phyloP scores from a whole-genome alignment of 2,329 filamentous ascomycete genomes.

The Ophiostoma ips region DNA sequence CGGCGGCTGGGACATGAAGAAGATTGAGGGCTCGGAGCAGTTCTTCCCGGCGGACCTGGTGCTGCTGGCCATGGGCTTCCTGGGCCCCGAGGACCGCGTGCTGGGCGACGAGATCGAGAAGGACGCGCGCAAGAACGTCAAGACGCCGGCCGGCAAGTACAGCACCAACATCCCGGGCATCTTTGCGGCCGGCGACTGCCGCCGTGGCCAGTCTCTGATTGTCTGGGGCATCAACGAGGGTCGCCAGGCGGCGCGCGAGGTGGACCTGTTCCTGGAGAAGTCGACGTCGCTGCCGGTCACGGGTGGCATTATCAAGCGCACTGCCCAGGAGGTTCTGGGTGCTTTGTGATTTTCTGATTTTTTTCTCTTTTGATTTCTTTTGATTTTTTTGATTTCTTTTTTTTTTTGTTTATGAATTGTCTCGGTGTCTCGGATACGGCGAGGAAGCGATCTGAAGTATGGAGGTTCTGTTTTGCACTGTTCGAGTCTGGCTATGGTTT shows the following conservation, averaged over 20 bases:
- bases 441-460: conserved; percentile 1
- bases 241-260: conserved; percentile 79
- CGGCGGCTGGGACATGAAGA: conserved; percentile 98
- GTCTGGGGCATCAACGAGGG: conserved; percentile 86
- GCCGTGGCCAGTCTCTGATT: conserved; percentile 48
- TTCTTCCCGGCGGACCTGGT: conserved; percentile 96
- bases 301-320: conserved; percentile 80
- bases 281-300: conserved; percentile 54
- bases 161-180: conserved; percentile 76
- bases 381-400: background rate
- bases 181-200: conserved; percentile 90
- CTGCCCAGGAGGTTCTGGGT: conserved; percentile 28
- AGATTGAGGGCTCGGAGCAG: conserved; percentile 80
- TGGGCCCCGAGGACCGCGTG: conserved; percentile 80
- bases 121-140: conserved; percentile 88
- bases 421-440: conserved; percentile 4
- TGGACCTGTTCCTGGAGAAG: conserved; percentile 62
- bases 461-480: conserved; percentile 4
- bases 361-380: background rate
- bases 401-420: background rate
- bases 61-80: conserved; percentile 91
- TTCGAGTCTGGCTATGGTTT: conserved; percentile 1
- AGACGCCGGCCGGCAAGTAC: conserved; percentile 80
- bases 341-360: background rate
- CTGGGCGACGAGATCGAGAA: conserved; percentile 82